A percentile compares a stretch with the other conserved stretches of the same genome.
These are phyloP conservation scores for Sphaerulina populicola DNA, from an alignment of 2,329 filamentous ascomycete genomes.

Conservation along the genomic window DNA sequence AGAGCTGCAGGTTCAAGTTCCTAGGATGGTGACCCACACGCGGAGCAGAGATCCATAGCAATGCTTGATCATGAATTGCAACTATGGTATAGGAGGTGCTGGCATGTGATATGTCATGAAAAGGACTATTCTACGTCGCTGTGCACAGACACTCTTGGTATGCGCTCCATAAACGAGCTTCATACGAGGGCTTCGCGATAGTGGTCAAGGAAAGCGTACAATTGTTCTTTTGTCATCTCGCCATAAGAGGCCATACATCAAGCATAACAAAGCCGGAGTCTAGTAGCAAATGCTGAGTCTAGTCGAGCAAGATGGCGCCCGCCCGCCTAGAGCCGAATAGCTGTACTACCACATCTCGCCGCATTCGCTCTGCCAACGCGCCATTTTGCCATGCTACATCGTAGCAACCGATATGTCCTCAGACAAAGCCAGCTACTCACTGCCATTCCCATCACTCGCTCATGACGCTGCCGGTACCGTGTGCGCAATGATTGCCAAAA, in stretches of 20 bases:
- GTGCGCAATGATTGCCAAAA: slow-evolving; percentile 18
- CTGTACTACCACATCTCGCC: slow-evolving; percentile 15
- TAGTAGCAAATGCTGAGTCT: slow-evolving; percentile 24
- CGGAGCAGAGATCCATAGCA: neutral
- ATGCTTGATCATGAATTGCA: neutral
- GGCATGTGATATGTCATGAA: neutral
- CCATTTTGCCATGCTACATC: slow-evolving; percentile 11
- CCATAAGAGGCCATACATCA: slow-evolving; percentile 21
- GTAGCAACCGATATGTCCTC: slow-evolving; percentile 3
- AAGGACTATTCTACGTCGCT: neutral
- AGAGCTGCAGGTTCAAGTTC: neutral
- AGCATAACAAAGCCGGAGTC: slow-evolving; percentile 21
- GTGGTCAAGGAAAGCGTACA: slow-evolving; percentile 14
- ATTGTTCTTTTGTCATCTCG: slow-evolving; percentile 24
- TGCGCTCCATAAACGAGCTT: neutral
- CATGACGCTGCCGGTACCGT: slow-evolving; percentile 15
- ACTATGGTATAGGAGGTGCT: neutral
- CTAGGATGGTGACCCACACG: neutral
- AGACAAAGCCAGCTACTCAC: slow-evolving; percentile 2
- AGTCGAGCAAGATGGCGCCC: slow-evolving; percentile 22
- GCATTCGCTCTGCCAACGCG: slow-evolving; percentile 14
- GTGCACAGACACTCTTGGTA: too few relatives aligned
- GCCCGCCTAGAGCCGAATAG: slow-evolving; percentile 18
- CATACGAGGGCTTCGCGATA: neutral
- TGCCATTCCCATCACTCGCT: slow-evolving; percentile 10